A percentile compares a stretch with the other conserved stretches of the same genome.
Evolutionary conservation across 768 basidiomycete genomes (phyloP).

Genomic region (Crassisporium funariophilum): DNA sequence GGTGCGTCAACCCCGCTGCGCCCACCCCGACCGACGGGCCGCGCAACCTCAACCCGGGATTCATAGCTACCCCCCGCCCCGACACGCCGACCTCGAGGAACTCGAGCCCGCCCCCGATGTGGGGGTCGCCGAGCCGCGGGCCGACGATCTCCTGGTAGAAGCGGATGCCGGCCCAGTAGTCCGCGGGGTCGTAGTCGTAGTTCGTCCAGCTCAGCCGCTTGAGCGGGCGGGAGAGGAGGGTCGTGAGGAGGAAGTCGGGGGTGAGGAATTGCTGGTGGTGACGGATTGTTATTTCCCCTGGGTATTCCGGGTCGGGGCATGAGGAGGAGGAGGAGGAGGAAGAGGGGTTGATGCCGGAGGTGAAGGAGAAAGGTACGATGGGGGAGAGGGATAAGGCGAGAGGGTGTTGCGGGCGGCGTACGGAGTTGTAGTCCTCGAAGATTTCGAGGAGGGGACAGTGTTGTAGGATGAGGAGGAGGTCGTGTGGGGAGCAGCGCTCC

Average conservation of each 20-base stretch:
- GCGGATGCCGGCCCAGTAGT: constrained; percentile 43
- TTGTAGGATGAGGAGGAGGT: constrained; percentile 70
- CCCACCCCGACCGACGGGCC: constrained; percentile 1
- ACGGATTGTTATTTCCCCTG: background rate
- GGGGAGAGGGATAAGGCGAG: constrained; percentile 17
- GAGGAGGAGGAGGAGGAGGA: constrained; percentile 1
- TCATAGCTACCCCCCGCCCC: constrained; percentile 11
- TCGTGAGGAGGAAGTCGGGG: constrained; percentile 54
- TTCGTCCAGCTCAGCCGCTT: constrained; percentile 71
- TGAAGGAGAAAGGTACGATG: constrained; percentile 35
- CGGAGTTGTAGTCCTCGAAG: constrained; percentile 65
- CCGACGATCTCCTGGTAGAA: constrained; percentile 58
- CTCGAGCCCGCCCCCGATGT: constrained; percentile 56
- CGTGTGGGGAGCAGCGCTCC: constrained; percentile 65
- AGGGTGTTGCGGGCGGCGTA: constrained; percentile 45
- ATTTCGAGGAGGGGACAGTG: constrained; percentile 59
- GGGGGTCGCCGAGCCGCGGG: constrained; percentile 45
- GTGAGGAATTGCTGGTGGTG: constrained; percentile 9
- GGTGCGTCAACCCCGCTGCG: background rate
- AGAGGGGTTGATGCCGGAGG: constrained; percentile 42
- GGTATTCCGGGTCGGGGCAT: background rate
- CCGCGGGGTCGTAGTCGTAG: constrained; percentile 47
- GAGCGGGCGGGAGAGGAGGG: constrained; percentile 52
- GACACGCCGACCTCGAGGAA: constrained; percentile 61
- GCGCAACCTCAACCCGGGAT: constrained; percentile 3